Base-by-base conservation (phyloP, 768 basidiomycete genomes). In the Mycena polygramma region DNA sequence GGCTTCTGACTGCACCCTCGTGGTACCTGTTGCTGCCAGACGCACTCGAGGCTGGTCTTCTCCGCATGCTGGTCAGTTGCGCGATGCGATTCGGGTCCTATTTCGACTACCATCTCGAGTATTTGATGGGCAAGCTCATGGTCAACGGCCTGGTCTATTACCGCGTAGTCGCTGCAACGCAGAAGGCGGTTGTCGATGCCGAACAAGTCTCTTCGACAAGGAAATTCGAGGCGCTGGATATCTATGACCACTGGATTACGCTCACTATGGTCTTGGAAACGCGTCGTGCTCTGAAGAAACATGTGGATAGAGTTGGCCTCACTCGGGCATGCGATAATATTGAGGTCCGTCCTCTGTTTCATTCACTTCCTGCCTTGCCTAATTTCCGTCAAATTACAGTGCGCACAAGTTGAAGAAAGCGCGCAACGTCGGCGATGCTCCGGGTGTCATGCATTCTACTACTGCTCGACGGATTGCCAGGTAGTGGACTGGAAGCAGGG, bases 281-380 rank as follows among this genome's bases (percentile, higher is more conserved):
- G 54, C 19, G 30, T 48, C 26, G 7, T 13, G 26, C n/a, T n/a
- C 17, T 65, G 30, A 30, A 46, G 30, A 14, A 45, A 11, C 17
- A 13, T 4, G 3, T 39, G 5, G n/a, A 20, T 6, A 5, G 24
- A 48, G 13, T 7, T 15, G 15, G n/a, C n/a, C n/a, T n/a, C n/a
- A n/a, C 26, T n/a, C 45, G 26, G 46, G 45, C 63, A 7, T 57
- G 53, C 35, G 63, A 65, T 39, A 65, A 65, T 57, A 26, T 57
- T 5, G 54, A 46, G 20, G 63, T 64, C 37, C 15, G 45, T 57
- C 17, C 17, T 14, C 17, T 46, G 8, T 7, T 26, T n/a, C n/a
- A n/a, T n/a, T n/a, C n/a, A n/a, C n/a, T n/a, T n/a, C n/a, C n/a
- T n/a, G n/a, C n/a, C n/a, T n/a, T n/a, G n/a, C n/a, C 24, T 6